Percentiles rank a stretch among this genome's conserved stretches.
These are phyloP conservation scores for Dioszegia aurantiaca DNA, from an alignment of 768 basidiomycete genomes.

Conservation along the genomic window DNA sequence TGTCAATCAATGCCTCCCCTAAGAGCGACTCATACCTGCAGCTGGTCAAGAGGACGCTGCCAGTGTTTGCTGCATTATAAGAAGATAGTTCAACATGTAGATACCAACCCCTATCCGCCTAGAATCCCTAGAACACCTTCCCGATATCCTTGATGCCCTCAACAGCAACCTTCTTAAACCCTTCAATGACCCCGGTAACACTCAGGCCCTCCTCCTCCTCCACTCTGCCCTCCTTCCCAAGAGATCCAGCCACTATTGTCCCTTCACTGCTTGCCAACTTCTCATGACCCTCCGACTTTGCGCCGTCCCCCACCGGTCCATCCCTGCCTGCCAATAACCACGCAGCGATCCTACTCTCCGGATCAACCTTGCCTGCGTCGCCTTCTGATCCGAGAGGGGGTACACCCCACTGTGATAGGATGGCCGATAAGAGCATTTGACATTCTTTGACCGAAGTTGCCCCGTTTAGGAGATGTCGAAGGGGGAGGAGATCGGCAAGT, in stretches of 20 bases:
- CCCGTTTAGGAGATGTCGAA: conserved; percentile 65
- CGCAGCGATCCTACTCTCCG: conserved; percentile 29
- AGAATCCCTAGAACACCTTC: background rate
- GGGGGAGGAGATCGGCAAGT: conserved; percentile 60
- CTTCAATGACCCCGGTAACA: background rate
- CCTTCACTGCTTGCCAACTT: background rate
- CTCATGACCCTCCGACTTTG: background rate
- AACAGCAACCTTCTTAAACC: background rate
- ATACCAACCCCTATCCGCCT: background rate
- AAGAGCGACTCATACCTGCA: no score
- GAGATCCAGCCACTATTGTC: background rate
- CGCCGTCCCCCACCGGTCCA: conserved; percentile 8
- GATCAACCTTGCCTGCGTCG: background rate
- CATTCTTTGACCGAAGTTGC: conserved; percentile 80
- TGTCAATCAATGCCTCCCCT: no score
- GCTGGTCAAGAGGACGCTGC: no score
- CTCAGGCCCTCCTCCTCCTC: conserved; percentile 4
- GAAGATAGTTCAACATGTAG: no score
- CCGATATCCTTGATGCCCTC: background rate
- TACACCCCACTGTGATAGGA: conserved; percentile 65
- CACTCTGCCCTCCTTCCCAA: background rate
- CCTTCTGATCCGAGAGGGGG: conserved; percentile 7
- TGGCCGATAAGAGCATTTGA: conserved; percentile 77
- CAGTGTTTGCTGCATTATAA: no score
- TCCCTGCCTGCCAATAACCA: conserved; percentile 38